Conservation (phyloP, 192 early-diverging fungal species). For the Rhizophagus sp. region DNA sequence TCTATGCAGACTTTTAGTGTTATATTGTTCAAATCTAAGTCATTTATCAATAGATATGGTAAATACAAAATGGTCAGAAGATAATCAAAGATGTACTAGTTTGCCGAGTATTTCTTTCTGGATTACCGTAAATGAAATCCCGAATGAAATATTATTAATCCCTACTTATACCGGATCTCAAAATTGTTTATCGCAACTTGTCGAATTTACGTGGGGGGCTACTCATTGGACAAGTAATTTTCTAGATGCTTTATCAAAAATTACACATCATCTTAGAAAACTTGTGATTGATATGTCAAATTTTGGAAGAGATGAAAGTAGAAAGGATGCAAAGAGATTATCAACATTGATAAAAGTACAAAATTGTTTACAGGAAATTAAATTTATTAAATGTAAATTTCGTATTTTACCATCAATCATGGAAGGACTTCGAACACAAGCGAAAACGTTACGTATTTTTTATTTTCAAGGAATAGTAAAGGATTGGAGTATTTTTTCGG, state of each 20-base stretch:
- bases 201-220: slow-evolving; percentile 6
- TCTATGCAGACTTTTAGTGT: slow-evolving; percentile 1
- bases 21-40: not conserved
- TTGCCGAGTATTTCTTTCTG: slow-evolving; percentile 12
- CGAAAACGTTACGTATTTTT: not conserved
- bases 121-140: slow-evolving; percentile 3
- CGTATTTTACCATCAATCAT: not conserved
- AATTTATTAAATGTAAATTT: slow-evolving; percentile 11
- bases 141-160: not conserved
- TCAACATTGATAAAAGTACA: not conserved
- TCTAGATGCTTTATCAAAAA: not conserved
- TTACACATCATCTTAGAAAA: not conserved
- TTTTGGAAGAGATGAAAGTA: slow-evolving; percentile 14
- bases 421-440: slow-evolving; percentile 9
- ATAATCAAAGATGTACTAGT: slow-evolving; percentile 3
- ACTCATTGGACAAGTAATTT: slow-evolving; percentile 7
- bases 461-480: slow-evolving; percentile 12
- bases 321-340: not conserved
- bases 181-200: slow-evolving; percentile 8
- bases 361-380: not conserved
- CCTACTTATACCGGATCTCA: not conserved
- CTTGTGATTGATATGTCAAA: slow-evolving; percentile 17
- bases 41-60: slow-evolving; percentile 11
- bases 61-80: slow-evolving; percentile 4
- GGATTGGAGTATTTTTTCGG: slow-evolving; percentile 5